Base-by-base conservation (phyloP, 192 early-diverging fungal species). In the Cetraspora pellucida region DNA sequence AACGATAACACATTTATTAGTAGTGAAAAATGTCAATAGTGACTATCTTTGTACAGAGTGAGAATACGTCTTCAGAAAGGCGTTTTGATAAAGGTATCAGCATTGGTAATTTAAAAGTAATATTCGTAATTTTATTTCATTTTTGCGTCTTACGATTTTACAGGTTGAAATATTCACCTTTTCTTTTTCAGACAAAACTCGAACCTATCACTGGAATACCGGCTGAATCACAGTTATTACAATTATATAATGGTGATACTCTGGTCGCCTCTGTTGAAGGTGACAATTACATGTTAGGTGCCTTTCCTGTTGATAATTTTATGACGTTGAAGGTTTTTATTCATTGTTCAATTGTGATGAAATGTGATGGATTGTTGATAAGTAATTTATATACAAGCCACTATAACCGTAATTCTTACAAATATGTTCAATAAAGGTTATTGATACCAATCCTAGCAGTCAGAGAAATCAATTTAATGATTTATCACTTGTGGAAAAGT, bases 161-260 rank as follows among this genome's bases (percentile, higher is more conserved):
- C 28, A 37, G 43, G 31, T 9, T 65, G 10, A 9, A n/a, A 1
- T 37, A 9, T 10, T 30, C 14, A 30, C 10, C 1, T 78, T 49
- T 75, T 0, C 1, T 0, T 58, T 31, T 72, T 31, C 21, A 95
- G 88, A 83, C 86, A 49, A 92, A 94, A 67, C 86, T 99, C 7
- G 95, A 95, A 71, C 91, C 95, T 19, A 95, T 99, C 54, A 97
- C 96, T 1, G 97, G 97, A 43, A 91, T 97, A 27, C 90, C 93
- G 21, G 77, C 87, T 11, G 49, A 73, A 1, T 88, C 90, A 77
- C 94, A 95, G 82, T 78, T 83, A 31, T 76, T 97, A 10, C 72
- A 79, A 8, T 85, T 97, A 6, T 86, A 88, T 60, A 78, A 90
- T 46, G 87, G 86, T 16, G 82, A 84, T 31, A 84, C 68, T 5